Conservation (phyloP, 1,139 yeast species). For the Scheffersomyces quercinus region DNA sequence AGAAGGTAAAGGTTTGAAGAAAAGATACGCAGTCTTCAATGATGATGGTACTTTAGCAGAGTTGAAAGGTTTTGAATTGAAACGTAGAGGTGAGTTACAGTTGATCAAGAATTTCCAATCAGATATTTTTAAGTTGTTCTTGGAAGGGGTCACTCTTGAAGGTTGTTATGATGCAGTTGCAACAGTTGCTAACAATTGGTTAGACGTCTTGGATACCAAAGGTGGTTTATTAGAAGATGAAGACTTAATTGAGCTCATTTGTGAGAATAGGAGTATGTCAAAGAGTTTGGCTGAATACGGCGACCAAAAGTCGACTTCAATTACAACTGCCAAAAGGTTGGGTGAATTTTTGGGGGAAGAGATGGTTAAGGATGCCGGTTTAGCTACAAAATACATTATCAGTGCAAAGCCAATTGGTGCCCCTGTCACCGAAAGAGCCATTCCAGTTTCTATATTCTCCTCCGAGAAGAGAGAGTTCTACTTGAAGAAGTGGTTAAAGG, state of each 20-base stretch:
- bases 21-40: constrained; percentile 95
- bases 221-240: constrained; percentile 91
- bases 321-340: constrained; percentile 88
- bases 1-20: constrained; percentile 95
- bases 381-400: constrained; percentile 92
- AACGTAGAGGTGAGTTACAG: constrained; percentile 94
- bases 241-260: constrained; percentile 89
- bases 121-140: constrained; percentile 86
- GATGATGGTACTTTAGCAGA: constrained; percentile 94
- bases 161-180: constrained; percentile 90
- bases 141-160: constrained; percentile 79
- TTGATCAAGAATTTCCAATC: constrained; percentile 93
- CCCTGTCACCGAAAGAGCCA: constrained; percentile 94
- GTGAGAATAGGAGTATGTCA: constrained; percentile 96
- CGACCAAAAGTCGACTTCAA: constrained; percentile 88
- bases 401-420: constrained; percentile 81
- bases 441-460: constrained; percentile 94
- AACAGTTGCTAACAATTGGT: constrained; percentile 90
- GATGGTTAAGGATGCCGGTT: constrained; percentile 95
- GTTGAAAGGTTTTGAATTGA: constrained; percentile 93
- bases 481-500: constrained; percentile 84
- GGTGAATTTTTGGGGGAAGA: constrained; percentile 97
- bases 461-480: constrained; percentile 68
- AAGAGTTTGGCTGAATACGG: constrained; percentile 89
- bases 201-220: constrained; percentile 85